Percentiles rank a stretch among this genome's conserved stretches.
phyloP scores from a whole-genome alignment of 2,329 filamentous ascomycete genomes.

The Neofusicoccum laricinum region DNA sequence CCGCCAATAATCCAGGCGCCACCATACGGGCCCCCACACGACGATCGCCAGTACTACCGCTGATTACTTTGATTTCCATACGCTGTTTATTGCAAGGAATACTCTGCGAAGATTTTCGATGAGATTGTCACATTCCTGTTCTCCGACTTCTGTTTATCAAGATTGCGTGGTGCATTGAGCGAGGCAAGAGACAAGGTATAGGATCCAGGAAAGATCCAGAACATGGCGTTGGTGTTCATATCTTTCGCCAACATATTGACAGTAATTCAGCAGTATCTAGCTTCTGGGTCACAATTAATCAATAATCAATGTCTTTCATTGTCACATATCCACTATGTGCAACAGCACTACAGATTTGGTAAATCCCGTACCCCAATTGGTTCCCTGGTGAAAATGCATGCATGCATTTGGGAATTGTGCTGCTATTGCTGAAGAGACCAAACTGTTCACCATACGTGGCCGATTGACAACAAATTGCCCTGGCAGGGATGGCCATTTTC shows the following conservation, averaged over 20 bases:
- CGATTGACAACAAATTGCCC: background rate
- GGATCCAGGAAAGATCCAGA: background rate
- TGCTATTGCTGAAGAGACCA: too few relatives aligned
- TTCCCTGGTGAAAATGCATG: too few relatives aligned
- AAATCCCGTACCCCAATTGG: too few relatives aligned
- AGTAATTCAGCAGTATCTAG: background rate
- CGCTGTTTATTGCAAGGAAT: background rate
- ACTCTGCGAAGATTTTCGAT: background rate
- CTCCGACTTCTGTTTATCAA: background rate
- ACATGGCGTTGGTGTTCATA: background rate
- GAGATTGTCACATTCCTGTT: background rate
- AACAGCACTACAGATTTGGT: too few relatives aligned
- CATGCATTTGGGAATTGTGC: too few relatives aligned
- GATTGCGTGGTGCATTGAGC: background rate
- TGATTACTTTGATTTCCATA: background rate
- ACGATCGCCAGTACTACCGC: slow-evolving; percentile 3
- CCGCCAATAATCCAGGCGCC: slow-evolving; percentile 25
- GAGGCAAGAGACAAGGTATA: background rate
- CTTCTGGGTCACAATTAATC: background rate
- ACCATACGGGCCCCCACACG: background rate
- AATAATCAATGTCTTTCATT: background rate
- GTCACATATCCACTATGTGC: background rate
- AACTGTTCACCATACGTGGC: too few relatives aligned
- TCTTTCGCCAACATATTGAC: background rate
- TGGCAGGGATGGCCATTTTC: background rate